Evolutionary conservation across 2,329 filamentous ascomycete genomes (phyloP).

Genomic region (Calonectria naviculata): DNA sequence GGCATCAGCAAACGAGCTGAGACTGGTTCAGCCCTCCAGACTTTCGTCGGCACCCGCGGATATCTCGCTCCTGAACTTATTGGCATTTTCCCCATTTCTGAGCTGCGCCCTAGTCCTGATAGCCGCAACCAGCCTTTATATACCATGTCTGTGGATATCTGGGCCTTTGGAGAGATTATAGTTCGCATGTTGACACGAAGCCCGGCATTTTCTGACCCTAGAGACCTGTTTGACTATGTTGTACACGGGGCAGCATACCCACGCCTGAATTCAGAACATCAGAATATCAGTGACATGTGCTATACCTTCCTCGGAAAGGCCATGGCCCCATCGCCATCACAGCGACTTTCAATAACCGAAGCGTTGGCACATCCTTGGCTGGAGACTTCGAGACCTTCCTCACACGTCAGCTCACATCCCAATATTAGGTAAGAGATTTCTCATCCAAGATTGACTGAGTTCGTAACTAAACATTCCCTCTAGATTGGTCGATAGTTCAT

Average conservation of each 20-base stretch:
- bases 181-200: background rate
- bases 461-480: no score
- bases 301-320: background rate
- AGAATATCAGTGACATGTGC: background rate
- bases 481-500: no score
- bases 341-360: background rate
- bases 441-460: no score
- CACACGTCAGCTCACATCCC: background rate
- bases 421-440: no score
- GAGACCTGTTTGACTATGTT: background rate
- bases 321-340: background rate
- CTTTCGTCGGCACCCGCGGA: background rate
- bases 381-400: background rate
- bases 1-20: slow-evolving; percentile 6
- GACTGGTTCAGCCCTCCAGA: background rate
- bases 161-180: slow-evolving; percentile 1
- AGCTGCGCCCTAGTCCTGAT: background rate
- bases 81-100: background rate
- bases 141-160: background rate
- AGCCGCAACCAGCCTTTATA: background rate
- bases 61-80: background rate
- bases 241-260: background rate
- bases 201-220: background rate
- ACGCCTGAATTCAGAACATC: background rate
- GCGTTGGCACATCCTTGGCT: background rate